A percentile compares a stretch with the other conserved stretches of the same genome.
phyloP scores from a whole-genome alignment of 495 filamentous ascomycete species.

The Beverwykella pulmonaria region DNA sequence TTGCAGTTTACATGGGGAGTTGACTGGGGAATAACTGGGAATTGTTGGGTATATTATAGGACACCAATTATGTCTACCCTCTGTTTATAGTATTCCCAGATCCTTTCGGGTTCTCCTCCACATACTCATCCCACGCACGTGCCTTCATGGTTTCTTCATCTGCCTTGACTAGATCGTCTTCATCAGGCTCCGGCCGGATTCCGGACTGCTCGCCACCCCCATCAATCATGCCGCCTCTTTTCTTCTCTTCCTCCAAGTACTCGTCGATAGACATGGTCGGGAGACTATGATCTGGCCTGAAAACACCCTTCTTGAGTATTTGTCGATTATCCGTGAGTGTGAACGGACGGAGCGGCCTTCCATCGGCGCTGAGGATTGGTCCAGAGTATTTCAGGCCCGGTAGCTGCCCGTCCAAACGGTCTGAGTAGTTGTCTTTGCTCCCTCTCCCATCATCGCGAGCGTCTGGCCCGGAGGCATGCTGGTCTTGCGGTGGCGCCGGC shows the following conservation, averaged over 20 bases:
- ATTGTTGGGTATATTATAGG: slow-evolving; percentile 1
- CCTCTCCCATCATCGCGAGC: slow-evolving; percentile 17
- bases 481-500: slow-evolving; percentile 46
- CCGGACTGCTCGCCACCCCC: slow-evolving; percentile 82
- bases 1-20: background rate
- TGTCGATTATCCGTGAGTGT: slow-evolving; percentile 79
- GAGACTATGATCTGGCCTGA: slow-evolving; percentile 85
- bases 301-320: slow-evolving; percentile 79
- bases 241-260: slow-evolving; percentile 89
- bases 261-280: slow-evolving; percentile 99
- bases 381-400: slow-evolving; percentile 59
- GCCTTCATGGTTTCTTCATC: slow-evolving; percentile 93
- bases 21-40: background rate
- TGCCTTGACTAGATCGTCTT: slow-evolving; percentile 82
- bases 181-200: slow-evolving; percentile 71
- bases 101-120: slow-evolving; percentile 78
- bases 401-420: slow-evolving; percentile 70
- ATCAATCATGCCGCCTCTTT: slow-evolving; percentile 85
- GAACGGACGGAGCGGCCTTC: slow-evolving; percentile 89
- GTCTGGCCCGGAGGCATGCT: slow-evolving; percentile 11
- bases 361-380: slow-evolving; percentile 76
- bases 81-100: slow-evolving; percentile 50
- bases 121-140: slow-evolving; percentile 92
- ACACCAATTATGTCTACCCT: slow-evolving; percentile 35
- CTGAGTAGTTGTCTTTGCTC: slow-evolving; percentile 62